These are phyloP conservation scores for Penicillium paxilli DNA, from an alignment of 495 filamentous ascomycete species.

Conservation along the genomic window DNA sequence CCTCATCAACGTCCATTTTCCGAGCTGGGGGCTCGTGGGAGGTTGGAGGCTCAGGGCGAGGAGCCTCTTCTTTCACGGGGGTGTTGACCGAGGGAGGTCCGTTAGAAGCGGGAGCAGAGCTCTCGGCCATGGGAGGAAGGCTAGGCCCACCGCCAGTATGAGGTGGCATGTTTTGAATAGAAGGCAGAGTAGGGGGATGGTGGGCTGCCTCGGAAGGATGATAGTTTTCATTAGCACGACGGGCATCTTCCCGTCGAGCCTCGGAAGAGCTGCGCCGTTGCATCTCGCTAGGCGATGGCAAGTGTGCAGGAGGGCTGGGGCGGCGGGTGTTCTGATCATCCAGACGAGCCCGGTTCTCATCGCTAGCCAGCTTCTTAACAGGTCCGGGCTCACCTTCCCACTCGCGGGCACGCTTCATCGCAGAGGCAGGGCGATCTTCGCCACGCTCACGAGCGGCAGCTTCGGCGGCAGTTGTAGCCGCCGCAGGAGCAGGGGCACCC, in stretches of 20 bases:
- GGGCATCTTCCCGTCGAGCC: conserved; percentile 66
- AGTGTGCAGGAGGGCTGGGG: conserved; percentile 59
- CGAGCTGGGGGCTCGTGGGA: conserved; percentile 79
- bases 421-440: conserved; percentile 76
- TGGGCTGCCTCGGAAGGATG: conserved; percentile 90
- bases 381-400: conserved; percentile 76
- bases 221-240: conserved; percentile 71
- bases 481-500: conserved; percentile 70
- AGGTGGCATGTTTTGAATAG: conserved; percentile 71
- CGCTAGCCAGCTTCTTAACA: conserved; percentile 80
- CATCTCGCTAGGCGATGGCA: conserved; percentile 64
- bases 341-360: conserved; percentile 81
- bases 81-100: conserved; percentile 52
- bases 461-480: conserved; percentile 71
- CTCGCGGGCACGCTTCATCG: conserved; percentile 82
- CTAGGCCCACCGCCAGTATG: conserved; percentile 44
- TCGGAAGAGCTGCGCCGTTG: conserved; percentile 81
- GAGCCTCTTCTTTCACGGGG: conserved; percentile 45
- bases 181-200: conserved; percentile 72
- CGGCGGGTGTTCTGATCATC: conserved; percentile 81
- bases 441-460: conserved; percentile 73
- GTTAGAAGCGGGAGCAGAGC: conserved; percentile 55
- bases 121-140: conserved; percentile 57
- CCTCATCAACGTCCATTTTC: conserved; percentile 96
- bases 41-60: conserved; percentile 56